Percentiles rank a stretch among this genome's conserved stretches.
These are phyloP conservation scores for Aspergillus ostianus DNA, from an alignment of 495 filamentous ascomycete species.

Conservation along the genomic window DNA sequence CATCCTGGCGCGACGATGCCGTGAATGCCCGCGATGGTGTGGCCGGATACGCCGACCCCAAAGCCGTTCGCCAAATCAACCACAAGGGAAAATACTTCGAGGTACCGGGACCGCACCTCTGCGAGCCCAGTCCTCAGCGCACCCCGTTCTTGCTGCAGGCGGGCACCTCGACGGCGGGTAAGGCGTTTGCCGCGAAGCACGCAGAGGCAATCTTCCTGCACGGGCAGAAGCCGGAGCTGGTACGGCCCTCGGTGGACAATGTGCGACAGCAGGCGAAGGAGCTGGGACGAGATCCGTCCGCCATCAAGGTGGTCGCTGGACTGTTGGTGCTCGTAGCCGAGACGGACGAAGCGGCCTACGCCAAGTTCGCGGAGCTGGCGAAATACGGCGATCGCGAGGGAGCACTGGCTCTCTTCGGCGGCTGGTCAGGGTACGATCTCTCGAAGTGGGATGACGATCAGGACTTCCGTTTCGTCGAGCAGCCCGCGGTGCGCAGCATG, in stretches of 20 bases:
- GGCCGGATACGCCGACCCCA: slow-evolving; percentile 54
- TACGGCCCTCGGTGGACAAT: slow-evolving; percentile 44
- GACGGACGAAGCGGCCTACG: slow-evolving; percentile 53
- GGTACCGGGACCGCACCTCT: slow-evolving; percentile 64
- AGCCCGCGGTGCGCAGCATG: slow-evolving; percentile 52
- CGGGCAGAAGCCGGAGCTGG: slow-evolving; percentile 46
- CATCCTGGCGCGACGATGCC: slow-evolving; percentile 66
- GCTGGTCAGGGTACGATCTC: slow-evolving; percentile 55
- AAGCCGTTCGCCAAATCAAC: slow-evolving; percentile 59
- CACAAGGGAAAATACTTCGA: slow-evolving; percentile 65
- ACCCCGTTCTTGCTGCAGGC: slow-evolving; percentile 68
- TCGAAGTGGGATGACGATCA: slow-evolving; percentile 50
- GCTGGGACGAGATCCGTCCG: slow-evolving; percentile 42
- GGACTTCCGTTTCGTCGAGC: slow-evolving; percentile 57
- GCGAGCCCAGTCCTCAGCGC: slow-evolving; percentile 62
- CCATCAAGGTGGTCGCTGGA: slow-evolving; percentile 53
- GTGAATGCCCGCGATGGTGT: slow-evolving; percentile 42
- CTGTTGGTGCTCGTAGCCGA: slow-evolving; percentile 50
- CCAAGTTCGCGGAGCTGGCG: slow-evolving; percentile 47
- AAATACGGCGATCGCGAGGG: slow-evolving; percentile 51
- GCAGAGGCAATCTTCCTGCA: slow-evolving; percentile 54
- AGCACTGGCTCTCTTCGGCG: slow-evolving; percentile 53
- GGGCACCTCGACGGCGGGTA: slow-evolving; percentile 60
- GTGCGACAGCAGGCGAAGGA: slow-evolving; percentile 46
- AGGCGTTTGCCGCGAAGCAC: slow-evolving; percentile 61